Base-by-base conservation (phyloP, 495 filamentous ascomycete genomes). In the Aspergillus asperescens region DNA sequence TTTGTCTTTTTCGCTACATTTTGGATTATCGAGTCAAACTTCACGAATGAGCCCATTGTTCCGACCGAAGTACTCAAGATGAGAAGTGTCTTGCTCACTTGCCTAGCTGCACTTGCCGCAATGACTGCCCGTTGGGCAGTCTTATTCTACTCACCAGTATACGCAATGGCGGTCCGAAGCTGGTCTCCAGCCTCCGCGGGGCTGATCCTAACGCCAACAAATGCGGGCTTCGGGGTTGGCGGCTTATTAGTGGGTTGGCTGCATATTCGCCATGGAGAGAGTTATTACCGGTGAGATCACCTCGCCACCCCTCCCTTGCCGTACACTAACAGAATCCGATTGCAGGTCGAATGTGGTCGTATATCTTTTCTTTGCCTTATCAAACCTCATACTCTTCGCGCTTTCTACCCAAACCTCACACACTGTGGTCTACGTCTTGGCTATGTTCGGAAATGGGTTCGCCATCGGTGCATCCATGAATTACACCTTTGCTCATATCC, bases 71-170 rank as follows among this genome's bases (percentile, higher is more conserved):
- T 90, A 8, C 73, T 90, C 31, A 69, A 70, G 29, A 81, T 81
- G 41, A 78, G 83, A 13, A 81, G 80, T 24, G 81, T 84, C 1
- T 65, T 89, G 1, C 61, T 89, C 9, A 84, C 82, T 8, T 90
- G 86, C 58, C 43, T 89, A 13, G 74, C 81, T 1, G 85, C 86
- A 32, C 72, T 87, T 0, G 78, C 80, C 23, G 78, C 87, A 59
- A 90, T 90, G 86, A 81, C 85, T 65, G 75, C 84, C 5, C 82
- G 87, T 34, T 90, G 86, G 86, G 70, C 74, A 4, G 76, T 90
- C n/a, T 70, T 92, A 6, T 90, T 89, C 66, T 90, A 85, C 70
- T 76, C 82, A 0, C 88, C 88, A 0, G 79, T 85, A 24, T 89
- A 87, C 57, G 81, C 85, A 5, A 79, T 90, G 48, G 82, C 85